Evolutionary conservation across 371 early-diverging fungal species (phyloP), one percentile per base, ranked within the genome.

Genomic region (Mycotypha africana): DNA sequence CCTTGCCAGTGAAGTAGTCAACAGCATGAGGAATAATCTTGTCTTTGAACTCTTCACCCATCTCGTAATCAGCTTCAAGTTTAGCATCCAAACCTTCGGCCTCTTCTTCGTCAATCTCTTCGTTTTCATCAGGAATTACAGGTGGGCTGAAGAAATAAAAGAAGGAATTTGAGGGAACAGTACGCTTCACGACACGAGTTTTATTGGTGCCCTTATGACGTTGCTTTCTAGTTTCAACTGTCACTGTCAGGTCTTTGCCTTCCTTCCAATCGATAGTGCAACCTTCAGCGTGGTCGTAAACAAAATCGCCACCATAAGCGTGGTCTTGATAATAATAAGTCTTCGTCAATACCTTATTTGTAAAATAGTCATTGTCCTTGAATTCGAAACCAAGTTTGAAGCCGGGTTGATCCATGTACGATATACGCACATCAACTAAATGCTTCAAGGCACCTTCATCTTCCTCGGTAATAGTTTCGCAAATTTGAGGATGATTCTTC

Each of bases 1-100:
- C 97, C 72, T 90, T 88, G 58, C 98, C 98, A 15, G 97, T 97
- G 78, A 95, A 98, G 89, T 95, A 98, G 70, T 95, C 92, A 45
- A 98, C 73, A 49, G 98, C 98, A 58, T 85, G 84, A 47, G 98
- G 95, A 47, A 98, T 84, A 49, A 98, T 65, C 65, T 88, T 89
- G 47, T 94, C 94, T 78, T 95, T 96, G 75, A 98, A 82, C 62
- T 91, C 84, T 64, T 98, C 97, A 30, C 95, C 97, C 60, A 93
- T 73, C 65, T 92, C 92, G 58, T 95, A 97, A 65, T 98, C 97
- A 31, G 73, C 74, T 72, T 95, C 93, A 35, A 95, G 74, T 51
- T 78, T 84, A 49, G 84, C 81, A 52, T 88, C 91, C 38, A 89
- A 63, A 32, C 70, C 73, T 55, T 91, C 85, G 22, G 88, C 85